A percentile compares a stretch with the other conserved stretches of the same genome.
Conservation (phyloP, 345 rosid species). For the Populus pruinosa region DNA sequence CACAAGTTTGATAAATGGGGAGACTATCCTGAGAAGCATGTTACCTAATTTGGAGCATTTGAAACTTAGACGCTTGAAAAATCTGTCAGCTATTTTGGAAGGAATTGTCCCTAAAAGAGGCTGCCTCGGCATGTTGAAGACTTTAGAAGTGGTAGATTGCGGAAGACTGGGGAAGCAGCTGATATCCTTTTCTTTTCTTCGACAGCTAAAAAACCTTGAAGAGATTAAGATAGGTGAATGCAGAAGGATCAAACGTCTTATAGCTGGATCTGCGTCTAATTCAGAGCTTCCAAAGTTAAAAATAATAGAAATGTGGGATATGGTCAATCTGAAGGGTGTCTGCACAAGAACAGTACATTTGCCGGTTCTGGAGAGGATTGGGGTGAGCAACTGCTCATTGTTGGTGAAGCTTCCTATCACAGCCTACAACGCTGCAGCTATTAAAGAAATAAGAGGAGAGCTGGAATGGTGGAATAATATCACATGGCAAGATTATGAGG, state of each 20-base stretch:
- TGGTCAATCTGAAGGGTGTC: constrained; percentile 20
- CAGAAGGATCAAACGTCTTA: constrained; percentile 18
- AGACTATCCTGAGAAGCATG: constrained; percentile 17
- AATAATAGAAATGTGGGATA: constrained; percentile 27
- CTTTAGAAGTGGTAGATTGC: constrained; percentile 24
- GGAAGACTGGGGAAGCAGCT: constrained; percentile 21
- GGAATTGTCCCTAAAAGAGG: constrained; percentile 27
- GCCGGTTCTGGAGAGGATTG: constrained; percentile 25
- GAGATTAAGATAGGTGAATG: constrained; percentile 26
- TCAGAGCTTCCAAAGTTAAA: constrained; percentile 20
- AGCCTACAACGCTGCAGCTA: constrained; percentile 2
- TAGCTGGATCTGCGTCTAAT: constrained; percentile 8
- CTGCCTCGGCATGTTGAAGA: constrained; percentile 24
- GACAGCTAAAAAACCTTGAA: constrained; percentile 27
- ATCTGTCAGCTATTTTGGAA: constrained; percentile 16
- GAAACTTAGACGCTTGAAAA: constrained; percentile 16
- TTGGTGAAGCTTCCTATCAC: constrained; percentile 27
- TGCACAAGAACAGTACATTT: constrained; percentile 17
- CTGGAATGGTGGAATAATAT: constrained; percentile 21
- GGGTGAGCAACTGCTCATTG: constrained; percentile 30
- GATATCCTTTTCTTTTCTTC: constrained; percentile 26
- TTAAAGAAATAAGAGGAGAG: constrained; percentile 27
- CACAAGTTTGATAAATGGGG: constrained; percentile 22
- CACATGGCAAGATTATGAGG: constrained; percentile 11
- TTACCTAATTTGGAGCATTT: constrained; percentile 32